Evolutionary conservation across 1,284 basidiomycete species (phyloP), one percentile per base, ranked within the genome.

Genomic region (Polyporus tsugae): DNA sequence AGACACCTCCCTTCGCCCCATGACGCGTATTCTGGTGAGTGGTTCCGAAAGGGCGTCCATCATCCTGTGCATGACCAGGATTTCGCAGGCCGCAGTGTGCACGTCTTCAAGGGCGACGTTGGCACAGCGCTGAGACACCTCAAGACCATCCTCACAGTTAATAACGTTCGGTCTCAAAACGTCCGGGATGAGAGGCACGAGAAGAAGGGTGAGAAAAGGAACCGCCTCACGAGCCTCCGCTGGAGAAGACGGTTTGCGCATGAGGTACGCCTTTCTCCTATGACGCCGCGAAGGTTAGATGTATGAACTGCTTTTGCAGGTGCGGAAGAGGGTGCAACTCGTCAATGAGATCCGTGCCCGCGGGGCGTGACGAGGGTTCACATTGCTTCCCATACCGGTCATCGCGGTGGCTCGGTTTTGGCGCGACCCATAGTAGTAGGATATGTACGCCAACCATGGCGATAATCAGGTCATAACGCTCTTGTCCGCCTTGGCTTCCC

Each of bases 171-270:
- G 19, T 73, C 74, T 42, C 88, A 90, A 70, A 79, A 89, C 42
- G 81, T 82, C 60, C 72, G 82, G 72, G 78, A 82, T 60, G 82
- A 85, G 70, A 82, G 93, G 73, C 92, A 94, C 61, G 61, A 62
- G 61, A 62, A 62, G 46, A 62, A 87, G 78, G 90, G 91, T 60
- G 85, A 82, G 63, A 91, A 91, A 77, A 86, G 90, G 68, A 83
- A 89, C 69, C 83, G 90, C 74, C 78, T 92, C 72, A 80, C 79
- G 67, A 91, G 90, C 74, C 82, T 89, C 75, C 84, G 90, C 67
- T 91, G 90, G 89, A 84, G 90, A 75, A 86, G 84, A 74, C 85
- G 84, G 69, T 93, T 92, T 79, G 88, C 90, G 60, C 82, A 90
- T 76, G 88, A 91, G 84, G 91, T 90, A 79, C 70, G 85, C 33